Evolutionary conservation across 495 filamentous ascomycete genomes (phyloP).

Genomic region (Hypomontagnella submonticulosa): DNA sequence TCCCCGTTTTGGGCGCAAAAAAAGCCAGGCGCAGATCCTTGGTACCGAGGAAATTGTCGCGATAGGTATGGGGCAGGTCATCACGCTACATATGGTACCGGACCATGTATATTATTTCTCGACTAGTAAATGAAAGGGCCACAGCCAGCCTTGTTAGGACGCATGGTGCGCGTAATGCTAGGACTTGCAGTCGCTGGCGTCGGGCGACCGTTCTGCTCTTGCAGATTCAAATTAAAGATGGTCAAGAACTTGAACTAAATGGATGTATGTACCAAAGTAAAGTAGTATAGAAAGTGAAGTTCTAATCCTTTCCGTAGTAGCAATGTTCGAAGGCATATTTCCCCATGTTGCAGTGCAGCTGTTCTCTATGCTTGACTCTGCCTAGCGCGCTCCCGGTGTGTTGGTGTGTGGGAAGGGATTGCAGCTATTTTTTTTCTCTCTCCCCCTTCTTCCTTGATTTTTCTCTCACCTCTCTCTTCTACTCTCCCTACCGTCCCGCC

Average conservation of each 20-base stretch:
- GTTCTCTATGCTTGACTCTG: conserved; percentile 31
- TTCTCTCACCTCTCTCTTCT: conserved; percentile 24
- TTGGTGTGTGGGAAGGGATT: conserved; percentile 46
- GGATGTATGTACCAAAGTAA: conserved; percentile 4
- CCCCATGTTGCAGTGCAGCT: conserved; percentile 29
- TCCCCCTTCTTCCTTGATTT: conserved; percentile 25
- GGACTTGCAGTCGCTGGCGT: conserved; percentile 3
- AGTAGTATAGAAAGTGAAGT: not conserved
- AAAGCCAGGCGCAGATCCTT: conserved; percentile 36
- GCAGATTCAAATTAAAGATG: not conserved
- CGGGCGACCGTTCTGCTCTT: not conserved
- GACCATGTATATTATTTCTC: conserved; percentile 6
- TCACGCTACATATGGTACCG: conserved; percentile 9
- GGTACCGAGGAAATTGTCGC: conserved; percentile 32
- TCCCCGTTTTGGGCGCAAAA: conserved; percentile 38
- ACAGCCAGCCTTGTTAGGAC: not conserved
- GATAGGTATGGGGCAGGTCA: conserved; percentile 26
- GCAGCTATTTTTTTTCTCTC: conserved; percentile 6
- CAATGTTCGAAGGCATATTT: conserved; percentile 9
- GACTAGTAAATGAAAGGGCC: not conserved
- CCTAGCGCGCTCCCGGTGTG: conserved; percentile 44
- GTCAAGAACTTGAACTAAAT: not conserved
- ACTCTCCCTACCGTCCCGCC: conserved; percentile 19
- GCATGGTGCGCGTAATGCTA: conserved; percentile 2
- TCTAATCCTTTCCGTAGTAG: conserved; percentile 3